Percentiles rank a stretch among this genome's conserved stretches.
Conservation (phyloP, 2,329 filamentous ascomycete species). For the Calycina herbarum region DNA sequence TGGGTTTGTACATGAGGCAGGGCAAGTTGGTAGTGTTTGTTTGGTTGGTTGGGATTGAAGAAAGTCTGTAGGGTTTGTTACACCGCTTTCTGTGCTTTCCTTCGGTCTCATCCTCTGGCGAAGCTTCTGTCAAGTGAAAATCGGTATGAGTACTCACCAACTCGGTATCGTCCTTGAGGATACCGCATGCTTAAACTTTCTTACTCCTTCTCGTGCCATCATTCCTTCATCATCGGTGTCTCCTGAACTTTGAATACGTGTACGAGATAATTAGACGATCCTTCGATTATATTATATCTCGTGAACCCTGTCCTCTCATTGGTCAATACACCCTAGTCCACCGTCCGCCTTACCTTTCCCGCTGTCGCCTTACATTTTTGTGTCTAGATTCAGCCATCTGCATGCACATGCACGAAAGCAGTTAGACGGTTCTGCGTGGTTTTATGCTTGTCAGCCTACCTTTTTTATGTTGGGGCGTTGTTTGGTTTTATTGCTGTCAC, state of each 20-base stretch:
- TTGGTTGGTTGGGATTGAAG: too few relatives aligned
- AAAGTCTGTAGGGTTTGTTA: neutral
- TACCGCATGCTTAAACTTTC: neutral
- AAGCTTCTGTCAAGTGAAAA: too few relatives aligned
- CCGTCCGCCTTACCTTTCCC: constrained; percentile 13
- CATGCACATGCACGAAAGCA: neutral
- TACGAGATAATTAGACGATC: neutral
- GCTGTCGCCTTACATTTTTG: neutral
- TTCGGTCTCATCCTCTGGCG: neutral
- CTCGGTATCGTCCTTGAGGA: neutral
- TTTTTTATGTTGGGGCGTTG: neutral
- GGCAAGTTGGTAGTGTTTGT: too few relatives aligned
- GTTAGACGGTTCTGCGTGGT: neutral
- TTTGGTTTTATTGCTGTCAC: constrained; percentile 2
- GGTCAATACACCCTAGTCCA: neutral
- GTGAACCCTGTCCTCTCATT: neutral
- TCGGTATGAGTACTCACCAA: neutral
- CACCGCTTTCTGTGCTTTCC: neutral
- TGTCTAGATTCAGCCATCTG: neutral
- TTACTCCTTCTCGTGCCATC: neutral
- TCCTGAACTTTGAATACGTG: neutral
- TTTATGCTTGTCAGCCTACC: neutral
- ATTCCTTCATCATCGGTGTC: too few relatives aligned
- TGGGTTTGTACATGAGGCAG: neutral
- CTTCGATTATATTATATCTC: neutral